Evolutionary conservation across 139 green algal genomes (phyloP), one percentile per base, ranked within the genome.

Genomic region (Tetraselmis striata): DNA sequence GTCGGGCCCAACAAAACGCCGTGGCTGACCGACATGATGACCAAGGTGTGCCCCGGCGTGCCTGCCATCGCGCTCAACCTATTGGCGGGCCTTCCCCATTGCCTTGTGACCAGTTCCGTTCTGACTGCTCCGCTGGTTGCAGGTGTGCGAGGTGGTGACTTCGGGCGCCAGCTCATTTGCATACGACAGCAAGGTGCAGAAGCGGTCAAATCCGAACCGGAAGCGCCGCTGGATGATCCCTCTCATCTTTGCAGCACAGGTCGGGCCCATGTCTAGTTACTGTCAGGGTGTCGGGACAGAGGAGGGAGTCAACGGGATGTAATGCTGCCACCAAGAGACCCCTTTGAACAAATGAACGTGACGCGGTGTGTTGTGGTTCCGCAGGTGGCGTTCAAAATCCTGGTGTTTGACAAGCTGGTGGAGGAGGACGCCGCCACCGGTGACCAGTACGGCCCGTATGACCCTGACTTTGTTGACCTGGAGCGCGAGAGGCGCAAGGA

Each of bases 191-290:
- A 28, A 79, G 0, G 80, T 26, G 28, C 59, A 58, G 31, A 77
- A 82, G 59, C 75, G 80, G 31, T 67, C 81, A 29, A 87, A 91
- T 82, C 89, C 89, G 59, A 86, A 93, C 82, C 86, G 85, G 75
- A 78, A 85, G 23, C 80, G 86, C 67, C 84, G 87, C 59, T 93
- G 88, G 90, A 83, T 92, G 29, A 91, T 93, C 59, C 88, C 88
- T 0, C 29, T 92, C 23, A 31, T 91, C 58, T 76, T 93, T 1
- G 75, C 78, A 23, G 90, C 86, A 0, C 90, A 93, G 84, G 45
- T 67, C 18, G 5, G 45, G 11, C 45, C 45, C 18, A n/a, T n/a
- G n/a, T n/a, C n/a, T n/a, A n/a, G n/a, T n/a, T n/a, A n/a, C n/a
- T n/a, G n/a, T n/a, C n/a, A n/a, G n/a, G n/a, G n/a, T n/a, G n/a